Base-by-base conservation (phyloP, 176 grass and related monocot species). In the Triticum urartu region DNA sequence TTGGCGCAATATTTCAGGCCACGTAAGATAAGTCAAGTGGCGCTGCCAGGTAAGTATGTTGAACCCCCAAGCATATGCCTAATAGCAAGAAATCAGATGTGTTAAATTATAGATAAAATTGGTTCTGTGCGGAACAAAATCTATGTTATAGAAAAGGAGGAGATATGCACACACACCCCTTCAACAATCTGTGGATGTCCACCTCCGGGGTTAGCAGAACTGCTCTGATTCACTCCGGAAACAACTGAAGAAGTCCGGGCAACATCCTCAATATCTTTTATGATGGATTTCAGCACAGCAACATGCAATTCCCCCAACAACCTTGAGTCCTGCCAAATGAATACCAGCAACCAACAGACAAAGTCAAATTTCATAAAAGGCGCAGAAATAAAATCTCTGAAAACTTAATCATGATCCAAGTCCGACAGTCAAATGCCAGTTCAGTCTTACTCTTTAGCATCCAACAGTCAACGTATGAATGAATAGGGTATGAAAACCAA, bases 251-350 rank as follows among this genome's bases (percentile, higher is more conserved):
- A 92, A 86, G 85, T 89, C 36, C 90, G 91, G 4, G 92, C 92
- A 86, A 98, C 94, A 80, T 95, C 92, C 86, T 98, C 92, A 40
- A 98, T 98, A 87, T 98, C 97, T 82, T 99, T 99, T 83, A 99
- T 88, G 33, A 99, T 94, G 40, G 81, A 84, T 96, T 94, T 99
- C 74, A 99, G 84, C 45, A 99, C 43, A 85, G 89, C 83, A 61
- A 99, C 89, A 83, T 99, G 92, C 68, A 96, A 79, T 83, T 99
- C 94, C 59, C 92, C 97, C 62, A 99, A 74, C 64, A 95, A 84
- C 40, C 92, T 96, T 87, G 94, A 99, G 85, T 94, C 94, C 97
- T 99, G 86, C 43, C 17, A 78, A 56, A 86, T 65, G 39, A 85
- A 92, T 28, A 77, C 78, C 28, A 67, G 61, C 38, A 11, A 21